These are phyloP conservation scores for Halenospora varia DNA, from an alignment of 495 filamentous ascomycete genomes.

Conservation along the genomic window DNA sequence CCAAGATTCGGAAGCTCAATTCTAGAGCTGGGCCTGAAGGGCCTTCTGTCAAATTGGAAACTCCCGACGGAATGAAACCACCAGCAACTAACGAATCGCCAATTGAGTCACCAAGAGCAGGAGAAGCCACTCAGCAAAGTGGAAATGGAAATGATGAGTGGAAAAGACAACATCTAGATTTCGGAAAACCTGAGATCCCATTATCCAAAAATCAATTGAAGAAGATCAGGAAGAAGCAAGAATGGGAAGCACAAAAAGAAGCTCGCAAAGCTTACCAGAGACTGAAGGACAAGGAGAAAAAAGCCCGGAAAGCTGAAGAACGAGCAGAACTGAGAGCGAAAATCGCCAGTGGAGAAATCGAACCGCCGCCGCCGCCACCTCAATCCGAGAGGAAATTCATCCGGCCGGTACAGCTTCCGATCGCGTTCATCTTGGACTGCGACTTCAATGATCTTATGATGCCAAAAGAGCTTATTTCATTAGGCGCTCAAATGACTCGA, in stretches of 20 bases:
- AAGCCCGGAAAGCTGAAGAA: conserved; percentile 47
- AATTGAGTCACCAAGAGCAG: not conserved
- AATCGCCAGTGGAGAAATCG: conserved; percentile 37
- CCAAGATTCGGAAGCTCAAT: conserved; percentile 24
- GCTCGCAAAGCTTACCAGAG: conserved; percentile 68
- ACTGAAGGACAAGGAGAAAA: conserved; percentile 63
- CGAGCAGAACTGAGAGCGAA: conserved; percentile 34
- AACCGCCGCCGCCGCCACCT: conserved; percentile 28
- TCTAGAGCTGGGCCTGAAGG: not conserved
- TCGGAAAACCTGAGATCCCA: conserved; percentile 24
- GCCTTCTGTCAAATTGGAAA: not conserved
- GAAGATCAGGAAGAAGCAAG: conserved; percentile 59
- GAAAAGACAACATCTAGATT: too few relatives aligned
- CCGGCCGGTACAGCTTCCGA: conserved; percentile 53
- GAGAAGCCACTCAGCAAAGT: not conserved
- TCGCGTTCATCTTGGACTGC: conserved; percentile 85
- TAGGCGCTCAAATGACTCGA: conserved; percentile 77
- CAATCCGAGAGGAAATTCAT: conserved; percentile 22
- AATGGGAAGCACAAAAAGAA: conserved; percentile 64
- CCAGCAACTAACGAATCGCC: not conserved
- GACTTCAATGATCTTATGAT: conserved; percentile 88
- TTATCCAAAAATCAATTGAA: conserved; percentile 82
- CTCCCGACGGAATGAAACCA: too few relatives aligned
- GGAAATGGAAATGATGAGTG: not conserved
- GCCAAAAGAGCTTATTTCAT: conserved; percentile 74